Evolutionary conservation across 192 early-diverging fungal genomes (phyloP), one percentile per base, ranked within the genome.

Genomic region (Podila verticillata): DNA sequence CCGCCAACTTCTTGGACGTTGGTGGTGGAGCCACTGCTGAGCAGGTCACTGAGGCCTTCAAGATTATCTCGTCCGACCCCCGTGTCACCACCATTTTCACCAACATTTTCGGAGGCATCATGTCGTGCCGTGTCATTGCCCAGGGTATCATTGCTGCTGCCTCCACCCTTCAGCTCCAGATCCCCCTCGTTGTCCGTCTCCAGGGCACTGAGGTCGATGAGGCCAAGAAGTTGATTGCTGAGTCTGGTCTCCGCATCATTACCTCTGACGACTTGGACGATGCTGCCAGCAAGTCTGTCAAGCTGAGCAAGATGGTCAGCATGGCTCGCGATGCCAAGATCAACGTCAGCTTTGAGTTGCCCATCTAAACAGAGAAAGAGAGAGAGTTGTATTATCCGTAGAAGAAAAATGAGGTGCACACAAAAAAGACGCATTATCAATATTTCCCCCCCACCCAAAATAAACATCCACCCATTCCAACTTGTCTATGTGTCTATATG

Each of bases 71-170:
- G 81, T 96, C 96, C 22, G 98, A 99, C 70, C 92, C 95, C n/a
- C 88, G 89, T 64, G 97, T 99, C 13, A 93, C 94, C 17, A 95
- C 96, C 57, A 96, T 97, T 66, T 94, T 99, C 72, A 96, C 98
- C 79, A 99, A 99, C 89, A 99, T 99, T 82, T 99, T 99, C 79
- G 97, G 98, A 74, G 98, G 97, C 63, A 99, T 99, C 84, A 99
- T 99, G 97, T 93, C 97, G 65, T 99, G 97, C 86, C 96, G 98
- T 84, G 92, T 99, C 60, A 97, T 98, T 88, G 97, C 98, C 35
- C 89, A 98, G 85, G 98, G 97, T 82, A 97, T 99, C 75, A 98
- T 99, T 87, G 90, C 93, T 17, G 98, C 97, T 49, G 94, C 97
- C 48, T 89, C 94, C 75, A 90, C 97, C 72, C 88, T 99, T 36